Percentiles rank a stretch among this genome's conserved stretches.
Evolutionary conservation across 345 rosid genomes (phyloP).

Genomic region (Sisymbrium altissimum): DNA sequence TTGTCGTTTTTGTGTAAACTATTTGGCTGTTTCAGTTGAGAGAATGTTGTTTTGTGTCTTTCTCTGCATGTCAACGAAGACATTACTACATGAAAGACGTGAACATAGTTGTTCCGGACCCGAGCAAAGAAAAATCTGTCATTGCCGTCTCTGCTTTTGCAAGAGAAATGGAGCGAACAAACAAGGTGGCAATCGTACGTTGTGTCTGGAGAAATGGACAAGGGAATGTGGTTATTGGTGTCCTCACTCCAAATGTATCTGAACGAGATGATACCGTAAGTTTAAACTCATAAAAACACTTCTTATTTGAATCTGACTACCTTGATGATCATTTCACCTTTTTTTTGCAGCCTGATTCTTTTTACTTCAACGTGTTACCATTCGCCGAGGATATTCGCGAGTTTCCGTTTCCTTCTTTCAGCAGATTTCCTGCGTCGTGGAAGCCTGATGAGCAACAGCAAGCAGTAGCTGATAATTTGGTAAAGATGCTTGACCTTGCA

Average conservation of each 20-base stretch:
- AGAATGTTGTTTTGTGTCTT: slow-evolving; percentile 3
- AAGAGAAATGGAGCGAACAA: slow-evolving; percentile 79
- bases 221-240: slow-evolving; percentile 68
- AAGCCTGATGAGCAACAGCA: slow-evolving; percentile 80
- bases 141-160: slow-evolving; percentile 81
- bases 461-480: slow-evolving; percentile 74
- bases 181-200: slow-evolving; percentile 76
- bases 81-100: slow-evolving; percentile 97
- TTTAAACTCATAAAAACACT: slow-evolving; percentile 16
- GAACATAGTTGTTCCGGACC: slow-evolving; percentile 73
- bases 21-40: slow-evolving; percentile 9
- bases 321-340: neutral
- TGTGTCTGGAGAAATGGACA: slow-evolving; percentile 97
- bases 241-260: slow-evolving; percentile 74
- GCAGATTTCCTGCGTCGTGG: slow-evolving; percentile 62
- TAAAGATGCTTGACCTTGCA: slow-evolving; percentile 82
- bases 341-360: slow-evolving; percentile 75
- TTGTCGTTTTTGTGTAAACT: neutral
- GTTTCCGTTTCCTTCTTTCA: slow-evolving; percentile 82
- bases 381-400: slow-evolving; percentile 91
- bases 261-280: slow-evolving; percentile 63
- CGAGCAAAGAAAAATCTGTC: slow-evolving; percentile 56
- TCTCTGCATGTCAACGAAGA: slow-evolving; percentile 41
- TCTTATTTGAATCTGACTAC: slow-evolving; percentile 14
- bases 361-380: slow-evolving; percentile 82